Evolutionary conservation across 306 rosid species (phyloP), one percentile per base, ranked within the genome.

Genomic region (Medicago lupulina): DNA sequence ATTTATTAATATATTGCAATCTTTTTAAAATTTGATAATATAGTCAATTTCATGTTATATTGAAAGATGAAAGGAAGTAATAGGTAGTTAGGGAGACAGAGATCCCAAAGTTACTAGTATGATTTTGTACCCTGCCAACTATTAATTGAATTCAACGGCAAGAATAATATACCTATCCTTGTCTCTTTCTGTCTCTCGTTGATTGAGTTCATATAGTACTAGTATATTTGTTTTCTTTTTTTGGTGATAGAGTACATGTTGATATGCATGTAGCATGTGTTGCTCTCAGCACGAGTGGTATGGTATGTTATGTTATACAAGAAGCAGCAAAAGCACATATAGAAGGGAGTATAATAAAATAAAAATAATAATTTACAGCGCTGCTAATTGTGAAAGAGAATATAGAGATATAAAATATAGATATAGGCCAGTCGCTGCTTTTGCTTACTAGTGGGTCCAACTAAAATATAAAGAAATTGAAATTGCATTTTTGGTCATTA

Each of bases 111-210:
- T 71, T 57, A 47, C 46, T 71, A 51, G 15, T 79, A 39, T 58
- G 36, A 69, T 9, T 21, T 43, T 67, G 54, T 41, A 41, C 13
- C 19, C 73, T 61, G 67, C 19, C 1, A 14, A 31, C 15, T 51
- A 58, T 58, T 23, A 58, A 46, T 34, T 46, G 6, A 62, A 47
- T 75, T 60, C 71, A 17, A 67, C 63, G 60, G 60, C 36, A 44
- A 43, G 69, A 79, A 70, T 71, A 71, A 73, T 44, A 79, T 73
- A 64, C 68, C 59, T 19, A 43, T 80, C 34, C 18, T 9, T 66
- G 81, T 81, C 85, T 62, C 65, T 81, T 63, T 76, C 81, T 58
- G 67, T 67, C 72, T 47, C n/a, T 67, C 58, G 34, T 68, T 75
- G 38, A 47, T 7, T 36, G 18, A 49, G 62, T 65, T 19, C 66